These are phyloP conservation scores for Candida schatavii DNA, from an alignment of 805 yeast species.

Conservation along the genomic window DNA sequence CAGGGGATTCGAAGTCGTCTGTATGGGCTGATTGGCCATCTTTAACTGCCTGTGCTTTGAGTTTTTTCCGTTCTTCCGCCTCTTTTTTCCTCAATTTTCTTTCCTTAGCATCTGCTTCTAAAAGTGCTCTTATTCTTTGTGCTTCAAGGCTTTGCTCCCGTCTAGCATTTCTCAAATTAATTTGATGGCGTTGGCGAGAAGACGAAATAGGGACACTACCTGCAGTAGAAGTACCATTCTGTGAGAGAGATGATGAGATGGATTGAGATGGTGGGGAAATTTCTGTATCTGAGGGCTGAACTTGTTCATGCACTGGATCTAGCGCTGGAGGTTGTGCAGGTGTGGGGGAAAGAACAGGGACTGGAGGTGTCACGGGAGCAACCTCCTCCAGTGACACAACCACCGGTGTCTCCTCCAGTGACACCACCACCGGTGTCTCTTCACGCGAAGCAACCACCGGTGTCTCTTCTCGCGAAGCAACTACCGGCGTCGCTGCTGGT, in stretches of 20 bases:
- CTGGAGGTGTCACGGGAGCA: neutral
- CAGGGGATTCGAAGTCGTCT: neutral
- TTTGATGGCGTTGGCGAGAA: neutral
- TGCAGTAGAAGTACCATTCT: neutral
- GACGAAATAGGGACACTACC: neutral
- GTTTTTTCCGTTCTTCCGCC: slow-evolving; percentile 11
- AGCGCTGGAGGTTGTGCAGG: neutral
- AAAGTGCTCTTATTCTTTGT: slow-evolving; percentile 50
- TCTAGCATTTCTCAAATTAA: slow-evolving; percentile 14
- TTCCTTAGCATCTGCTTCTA: slow-evolving; percentile 54
- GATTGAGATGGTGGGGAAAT: neutral
- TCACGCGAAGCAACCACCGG: neutral
- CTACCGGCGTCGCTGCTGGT: neutral
- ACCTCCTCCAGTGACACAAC: neutral
- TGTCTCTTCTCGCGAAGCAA: neutral
- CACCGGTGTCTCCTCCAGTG: neutral
- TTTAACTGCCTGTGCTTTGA: neutral
- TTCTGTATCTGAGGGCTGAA: neutral
- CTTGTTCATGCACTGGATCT: neutral
- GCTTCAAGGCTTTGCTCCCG: slow-evolving; percentile 50
- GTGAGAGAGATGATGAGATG: neutral
- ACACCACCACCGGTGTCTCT: neutral
- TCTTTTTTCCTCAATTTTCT: slow-evolving; percentile 20
- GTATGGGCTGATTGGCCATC: neutral
- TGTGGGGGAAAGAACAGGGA: neutral